Conservation (phyloP, 805 yeast genomes). For the Yarrowia sp. region DNA sequence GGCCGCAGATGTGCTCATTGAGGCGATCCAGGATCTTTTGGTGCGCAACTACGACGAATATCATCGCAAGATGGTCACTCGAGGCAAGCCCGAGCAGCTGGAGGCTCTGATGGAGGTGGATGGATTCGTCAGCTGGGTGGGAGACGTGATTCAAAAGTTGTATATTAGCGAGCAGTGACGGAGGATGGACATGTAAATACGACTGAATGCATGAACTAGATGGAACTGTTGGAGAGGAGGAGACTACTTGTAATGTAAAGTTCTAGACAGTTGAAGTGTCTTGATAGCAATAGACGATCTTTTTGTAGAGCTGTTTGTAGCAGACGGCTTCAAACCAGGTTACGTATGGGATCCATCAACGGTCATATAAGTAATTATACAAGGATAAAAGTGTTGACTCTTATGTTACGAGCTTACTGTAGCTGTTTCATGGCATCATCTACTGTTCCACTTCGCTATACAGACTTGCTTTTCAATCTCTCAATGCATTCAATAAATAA, state of each 20-base stretch:
- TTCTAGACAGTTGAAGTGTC: no score
- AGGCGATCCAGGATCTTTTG: conserved; percentile 70
- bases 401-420: no score
- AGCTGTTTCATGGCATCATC: no score
- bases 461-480: background rate
- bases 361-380: no score
- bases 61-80: conserved; percentile 51
- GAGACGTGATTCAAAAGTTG: conserved; percentile 48
- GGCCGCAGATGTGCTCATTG: conserved; percentile 60
- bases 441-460: no score
- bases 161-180: conserved; percentile 31
- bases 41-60: conserved; percentile 64
- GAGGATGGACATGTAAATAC: conserved; percentile 7
- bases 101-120: conserved; percentile 70
- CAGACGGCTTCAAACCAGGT: no score
- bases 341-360: no score
- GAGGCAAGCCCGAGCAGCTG: conserved; percentile 47
- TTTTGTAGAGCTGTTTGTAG: no score
- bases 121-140: conserved; percentile 60
- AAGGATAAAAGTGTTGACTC: no score
- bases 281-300: no score
- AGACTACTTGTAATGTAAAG: no score
- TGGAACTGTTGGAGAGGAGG: background rate
- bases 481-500: conserved; percentile 5
- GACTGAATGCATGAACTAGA: conserved; percentile 19